Conservation (phyloP, 2,329 filamentous ascomycete genomes). For the Talaromyces verruculosus region DNA sequence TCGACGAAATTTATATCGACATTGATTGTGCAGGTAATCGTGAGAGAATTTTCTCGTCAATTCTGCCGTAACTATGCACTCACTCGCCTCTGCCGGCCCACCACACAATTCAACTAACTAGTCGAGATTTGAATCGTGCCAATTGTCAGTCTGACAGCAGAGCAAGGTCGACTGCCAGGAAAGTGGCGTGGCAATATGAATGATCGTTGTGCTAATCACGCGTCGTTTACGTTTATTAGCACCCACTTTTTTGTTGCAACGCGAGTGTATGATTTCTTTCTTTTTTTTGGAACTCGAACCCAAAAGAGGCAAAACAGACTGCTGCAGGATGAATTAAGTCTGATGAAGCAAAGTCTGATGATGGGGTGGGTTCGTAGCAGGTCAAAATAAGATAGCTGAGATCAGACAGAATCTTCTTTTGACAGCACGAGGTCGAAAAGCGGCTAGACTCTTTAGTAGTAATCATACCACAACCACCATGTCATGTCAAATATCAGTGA, state of each 20-base stretch:
- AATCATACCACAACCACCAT: slow-evolving; percentile 2
- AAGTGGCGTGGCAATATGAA: slow-evolving; percentile 1
- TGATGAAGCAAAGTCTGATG: not conserved
- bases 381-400: not conserved
- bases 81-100: slow-evolving; percentile 16
- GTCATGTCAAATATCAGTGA: not conserved
- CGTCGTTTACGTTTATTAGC: slow-evolving; percentile 8
- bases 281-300: not conserved
- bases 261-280: not conserved
- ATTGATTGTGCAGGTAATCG: not conserved
- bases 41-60: not conserved
- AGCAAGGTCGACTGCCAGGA: not conserved
- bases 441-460: slow-evolving; percentile 1
- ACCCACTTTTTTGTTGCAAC: not conserved
- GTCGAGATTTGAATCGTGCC: slow-evolving; percentile 14
- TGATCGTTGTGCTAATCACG: slow-evolving; percentile 4
- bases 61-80: slow-evolving; percentile 6
- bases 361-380: not conserved
- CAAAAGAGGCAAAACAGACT: not conserved
- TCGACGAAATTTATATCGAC: not conserved
- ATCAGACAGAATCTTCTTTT: slow-evolving; percentile 6
- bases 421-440: slow-evolving; percentile 7
- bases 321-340: not conserved
- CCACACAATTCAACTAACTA: slow-evolving; percentile 10
- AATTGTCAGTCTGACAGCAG: slow-evolving; percentile 4